Evolutionary conservation across 2,329 filamentous ascomycete species (phyloP).

Genomic region (Cercospora sp.): DNA sequence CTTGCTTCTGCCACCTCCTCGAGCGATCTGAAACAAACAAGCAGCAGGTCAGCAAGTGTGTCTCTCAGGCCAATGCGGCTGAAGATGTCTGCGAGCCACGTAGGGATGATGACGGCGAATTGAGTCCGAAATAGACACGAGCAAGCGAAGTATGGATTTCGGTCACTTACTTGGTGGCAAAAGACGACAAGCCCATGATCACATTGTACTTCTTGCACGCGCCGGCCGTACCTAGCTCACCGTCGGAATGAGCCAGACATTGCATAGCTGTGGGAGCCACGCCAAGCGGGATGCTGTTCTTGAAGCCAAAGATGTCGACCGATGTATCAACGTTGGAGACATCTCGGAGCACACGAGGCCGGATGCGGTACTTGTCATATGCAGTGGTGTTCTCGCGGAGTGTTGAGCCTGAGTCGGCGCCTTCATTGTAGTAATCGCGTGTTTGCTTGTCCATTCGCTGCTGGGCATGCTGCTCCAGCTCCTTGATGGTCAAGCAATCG

Average conservation of each 20-base stretch:
- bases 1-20: slow-evolving; percentile 53
- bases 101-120: background rate
- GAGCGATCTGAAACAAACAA: slow-evolving; percentile 33
- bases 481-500: slow-evolving; percentile 46
- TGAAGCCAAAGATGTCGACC: slow-evolving; percentile 49
- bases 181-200: slow-evolving; percentile 53
- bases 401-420: slow-evolving; percentile 41
- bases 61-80: background rate
- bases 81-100: background rate
- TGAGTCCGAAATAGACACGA: background rate
- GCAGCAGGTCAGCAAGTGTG: background rate
- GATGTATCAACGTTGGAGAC: slow-evolving; percentile 44
- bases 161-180: slow-evolving; percentile 43
- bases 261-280: slow-evolving; percentile 58
- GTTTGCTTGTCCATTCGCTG: slow-evolving; percentile 43
- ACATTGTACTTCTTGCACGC: slow-evolving; percentile 49
- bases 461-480: slow-evolving; percentile 43
- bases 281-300: slow-evolving; percentile 52
- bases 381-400: slow-evolving; percentile 54
- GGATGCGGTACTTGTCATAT: slow-evolving; percentile 50
- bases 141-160: background rate
- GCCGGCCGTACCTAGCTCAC: slow-evolving; percentile 52
- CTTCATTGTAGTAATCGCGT: slow-evolving; percentile 44
- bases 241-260: slow-evolving; percentile 54
- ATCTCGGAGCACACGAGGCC: slow-evolving; percentile 44